Conservation (phyloP, 495 filamentous ascomycete species). For the Lophiotrema nucula region DNA sequence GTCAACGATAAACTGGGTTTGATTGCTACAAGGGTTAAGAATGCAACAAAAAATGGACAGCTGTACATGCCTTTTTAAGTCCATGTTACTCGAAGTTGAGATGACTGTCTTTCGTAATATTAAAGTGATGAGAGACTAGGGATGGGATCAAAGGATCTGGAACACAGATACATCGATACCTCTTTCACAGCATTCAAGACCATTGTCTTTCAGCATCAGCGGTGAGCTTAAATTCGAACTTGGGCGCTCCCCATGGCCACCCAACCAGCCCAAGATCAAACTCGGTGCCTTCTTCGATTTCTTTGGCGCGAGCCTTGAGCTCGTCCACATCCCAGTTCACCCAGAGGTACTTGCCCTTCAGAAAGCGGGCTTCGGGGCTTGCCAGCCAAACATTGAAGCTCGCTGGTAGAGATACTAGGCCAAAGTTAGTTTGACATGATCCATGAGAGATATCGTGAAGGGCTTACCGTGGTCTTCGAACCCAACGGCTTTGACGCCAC, state of each 20-base stretch:
- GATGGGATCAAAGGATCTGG: no score
- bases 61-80: no score
- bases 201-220: no score
- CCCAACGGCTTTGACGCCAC: constrained; percentile 39
- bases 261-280: constrained; percentile 20
- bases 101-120: no score
- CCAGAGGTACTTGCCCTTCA: constrained; percentile 52
- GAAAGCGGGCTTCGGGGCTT: constrained; percentile 49
- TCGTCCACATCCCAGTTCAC: constrained; percentile 59
- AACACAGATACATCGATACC: no score
- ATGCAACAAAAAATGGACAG: no score
- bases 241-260: constrained; percentile 17
- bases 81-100: no score
- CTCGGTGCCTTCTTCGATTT: constrained; percentile 40
- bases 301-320: constrained; percentile 43
- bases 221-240: no score
- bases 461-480: constrained; percentile 46
- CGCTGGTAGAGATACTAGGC: constrained; percentile 43
- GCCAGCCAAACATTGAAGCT: constrained; percentile 53
- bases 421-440: constrained; percentile 14
- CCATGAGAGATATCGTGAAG: neutral
- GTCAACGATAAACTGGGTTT: no score
- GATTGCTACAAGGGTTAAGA: no score
- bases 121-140: no score
- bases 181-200: no score